These are phyloP conservation scores for Closterium sp. DNA, from an alignment of 139 green algal species.

Conservation along the genomic window DNA sequence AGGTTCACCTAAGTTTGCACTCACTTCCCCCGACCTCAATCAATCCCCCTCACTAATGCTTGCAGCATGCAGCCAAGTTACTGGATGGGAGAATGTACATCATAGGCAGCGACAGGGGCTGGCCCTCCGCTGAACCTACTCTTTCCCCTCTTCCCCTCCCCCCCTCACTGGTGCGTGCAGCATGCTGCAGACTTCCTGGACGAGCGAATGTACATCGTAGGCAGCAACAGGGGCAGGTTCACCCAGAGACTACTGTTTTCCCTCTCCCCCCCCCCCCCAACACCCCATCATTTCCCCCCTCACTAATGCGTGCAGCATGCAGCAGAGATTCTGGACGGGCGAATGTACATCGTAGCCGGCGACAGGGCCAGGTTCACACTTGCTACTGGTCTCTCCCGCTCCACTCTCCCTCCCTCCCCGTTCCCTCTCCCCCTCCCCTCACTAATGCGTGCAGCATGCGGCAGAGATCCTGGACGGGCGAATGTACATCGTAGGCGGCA, in stretches of 20 bases:
- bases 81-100: conserved; percentile 71
- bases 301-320: conserved; percentile 60
- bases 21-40: no score
- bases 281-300: neutral
- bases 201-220: neutral
- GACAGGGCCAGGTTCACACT: conserved; percentile 84
- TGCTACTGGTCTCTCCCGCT: neutral
- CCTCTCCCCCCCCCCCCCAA: neutral
- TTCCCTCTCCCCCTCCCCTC: neutral
- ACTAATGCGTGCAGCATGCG: conserved; percentile 60
- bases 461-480: conserved; percentile 62
- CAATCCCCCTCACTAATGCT: neutral
- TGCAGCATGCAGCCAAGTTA: conserved; percentile 68
- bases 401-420: neutral
- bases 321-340: conserved; percentile 62
- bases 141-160: no score
- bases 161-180: no score
- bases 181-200: neutral
- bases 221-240: neutral
- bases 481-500: conserved; percentile 82
- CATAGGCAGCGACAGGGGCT: conserved; percentile 85
- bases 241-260: neutral
- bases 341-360: conserved; percentile 79
- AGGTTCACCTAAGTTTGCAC: no score
- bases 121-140: no score